phyloP scores from a whole-genome alignment of 192 early-diverging fungal species.

The Mortierella antarctica region DNA sequence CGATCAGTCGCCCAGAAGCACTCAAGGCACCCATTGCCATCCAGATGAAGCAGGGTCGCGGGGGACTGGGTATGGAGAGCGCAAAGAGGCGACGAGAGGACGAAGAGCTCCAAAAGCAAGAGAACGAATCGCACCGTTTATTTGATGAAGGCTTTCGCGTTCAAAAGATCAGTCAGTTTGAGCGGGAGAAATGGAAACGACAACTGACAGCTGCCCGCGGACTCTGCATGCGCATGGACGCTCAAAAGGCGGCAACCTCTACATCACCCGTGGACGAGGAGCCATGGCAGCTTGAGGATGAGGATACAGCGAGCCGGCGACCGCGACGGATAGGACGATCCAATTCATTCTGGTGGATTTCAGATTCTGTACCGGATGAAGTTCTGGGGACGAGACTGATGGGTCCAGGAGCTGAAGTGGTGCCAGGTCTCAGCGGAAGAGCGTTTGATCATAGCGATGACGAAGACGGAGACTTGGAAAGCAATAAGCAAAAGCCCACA shows the following conservation, averaged over 20 bases:
- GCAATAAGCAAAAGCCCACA: slow-evolving; percentile 31
- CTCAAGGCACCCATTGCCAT: slow-evolving; percentile 28
- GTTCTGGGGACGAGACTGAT: slow-evolving; percentile 33
- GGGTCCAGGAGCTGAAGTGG: slow-evolving; percentile 24
- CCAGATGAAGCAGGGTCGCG: slow-evolving; percentile 50
- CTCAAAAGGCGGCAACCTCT: slow-evolving; percentile 21
- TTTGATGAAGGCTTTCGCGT: slow-evolving; percentile 56
- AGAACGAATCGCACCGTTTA: slow-evolving; percentile 23
- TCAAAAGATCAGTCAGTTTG: slow-evolving; percentile 34
- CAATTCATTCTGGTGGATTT: slow-evolving; percentile 50
- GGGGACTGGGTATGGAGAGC: slow-evolving; percentile 60
- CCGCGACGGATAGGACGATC: slow-evolving; percentile 14
- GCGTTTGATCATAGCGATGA: slow-evolving; percentile 26
- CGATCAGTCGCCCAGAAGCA: not conserved
- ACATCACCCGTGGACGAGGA: not conserved
- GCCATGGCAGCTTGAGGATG: not conserved
- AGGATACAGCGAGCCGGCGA: not conserved
- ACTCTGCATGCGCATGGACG: slow-evolving; percentile 57
- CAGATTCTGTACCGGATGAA: slow-evolving; percentile 31
- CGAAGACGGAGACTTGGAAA: slow-evolving; percentile 23
- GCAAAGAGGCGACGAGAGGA: slow-evolving; percentile 45
- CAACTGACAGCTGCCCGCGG: slow-evolving; percentile 49
- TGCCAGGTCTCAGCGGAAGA: not conserved
- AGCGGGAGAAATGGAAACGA: slow-evolving; percentile 44
- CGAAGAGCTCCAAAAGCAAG: slow-evolving; percentile 38